These are phyloP conservation scores for Sclerotinia minor DNA, from an alignment of 2,329 filamentous ascomycete species.

Conservation along the genomic window DNA sequence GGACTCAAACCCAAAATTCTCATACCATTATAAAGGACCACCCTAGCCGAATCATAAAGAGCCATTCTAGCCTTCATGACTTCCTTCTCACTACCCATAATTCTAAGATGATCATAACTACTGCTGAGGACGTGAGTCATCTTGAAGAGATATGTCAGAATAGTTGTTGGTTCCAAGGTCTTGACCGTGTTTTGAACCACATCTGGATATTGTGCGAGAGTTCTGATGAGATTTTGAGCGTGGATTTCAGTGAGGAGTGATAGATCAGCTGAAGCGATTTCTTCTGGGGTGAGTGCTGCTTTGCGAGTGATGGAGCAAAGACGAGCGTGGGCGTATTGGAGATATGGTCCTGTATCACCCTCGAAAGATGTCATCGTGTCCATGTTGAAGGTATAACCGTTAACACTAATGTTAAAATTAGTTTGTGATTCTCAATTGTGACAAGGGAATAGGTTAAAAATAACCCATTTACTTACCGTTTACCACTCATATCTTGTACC, in stretches of 20 bases:
- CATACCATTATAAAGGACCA: slow-evolving; percentile 83
- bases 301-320: slow-evolving; percentile 64
- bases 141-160: slow-evolving; percentile 75
- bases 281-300: slow-evolving; percentile 54
- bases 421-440: slow-evolving; percentile 19
- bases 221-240: slow-evolving; percentile 70
- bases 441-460: neutral
- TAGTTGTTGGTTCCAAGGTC: slow-evolving; percentile 73
- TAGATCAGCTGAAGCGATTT: slow-evolving; percentile 64
- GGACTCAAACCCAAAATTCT: slow-evolving; percentile 74
- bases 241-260: slow-evolving; percentile 69
- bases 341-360: slow-evolving; percentile 80
- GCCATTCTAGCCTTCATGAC: slow-evolving; percentile 72
- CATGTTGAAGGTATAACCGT: slow-evolving; percentile 74
- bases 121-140: slow-evolving; percentile 79
- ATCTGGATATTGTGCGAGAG: slow-evolving; percentile 83
- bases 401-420: slow-evolving; percentile 48
- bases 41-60: slow-evolving; percentile 73
- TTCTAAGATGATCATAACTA: slow-evolving; percentile 79
- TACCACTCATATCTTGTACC: slow-evolving; percentile 97
- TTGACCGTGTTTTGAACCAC: slow-evolving; percentile 80
- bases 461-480: slow-evolving; percentile 58
- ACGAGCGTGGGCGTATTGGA: slow-evolving; percentile 80
- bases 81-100: slow-evolving; percentile 75
- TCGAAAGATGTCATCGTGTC: slow-evolving; percentile 81